A percentile compares a stretch with the other conserved stretches of the same genome.
Evolutionary conservation across 805 yeast genomes (phyloP).

Genomic region (Lipomyces starkeyi): DNA sequence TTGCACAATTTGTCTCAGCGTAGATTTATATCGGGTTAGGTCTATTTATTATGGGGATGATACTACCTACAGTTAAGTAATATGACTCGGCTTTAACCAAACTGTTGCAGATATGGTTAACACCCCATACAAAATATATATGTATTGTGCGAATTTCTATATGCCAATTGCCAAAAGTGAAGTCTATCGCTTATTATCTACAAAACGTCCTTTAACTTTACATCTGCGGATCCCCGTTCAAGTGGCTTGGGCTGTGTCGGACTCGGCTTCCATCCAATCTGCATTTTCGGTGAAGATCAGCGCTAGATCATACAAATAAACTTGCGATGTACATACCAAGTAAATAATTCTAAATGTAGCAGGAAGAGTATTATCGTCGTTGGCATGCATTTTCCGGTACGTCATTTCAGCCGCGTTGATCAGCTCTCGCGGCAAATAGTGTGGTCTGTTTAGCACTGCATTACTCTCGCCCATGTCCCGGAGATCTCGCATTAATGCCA

Average conservation of each 20-base stretch:
- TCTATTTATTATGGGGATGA: not conserved
- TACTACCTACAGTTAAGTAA: not conserved
- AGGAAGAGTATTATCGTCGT: slow-evolving; percentile 63
- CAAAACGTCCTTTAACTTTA: slow-evolving; percentile 69
- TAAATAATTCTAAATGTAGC: slow-evolving; percentile 79
- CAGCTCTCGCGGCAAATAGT: slow-evolving; percentile 62
- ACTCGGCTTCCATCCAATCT: slow-evolving; percentile 84
- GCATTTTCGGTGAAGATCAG: not conserved
- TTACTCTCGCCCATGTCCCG: slow-evolving; percentile 87
- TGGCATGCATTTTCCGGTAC: slow-evolving; percentile 69
- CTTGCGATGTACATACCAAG: slow-evolving; percentile 50
- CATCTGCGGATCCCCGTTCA: slow-evolving; percentile 71
- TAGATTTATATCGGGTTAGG: not conserved
- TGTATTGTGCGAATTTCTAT: not conserved
- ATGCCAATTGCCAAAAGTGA: not conserved
- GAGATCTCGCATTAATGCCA: slow-evolving; percentile 69
- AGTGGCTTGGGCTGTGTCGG: slow-evolving; percentile 73
- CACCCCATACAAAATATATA: not conserved
- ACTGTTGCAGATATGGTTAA: not conserved
- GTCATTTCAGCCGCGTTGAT: slow-evolving; percentile 78
- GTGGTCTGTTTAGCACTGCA: slow-evolving; percentile 54
- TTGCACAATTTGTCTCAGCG: not conserved
- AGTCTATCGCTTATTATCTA: slow-evolving; percentile 12
- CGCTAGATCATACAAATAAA: not conserved
- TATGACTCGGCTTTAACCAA: not conserved